A percentile compares a stretch with the other conserved stretches of the same genome.
Conservation (phyloP, 495 filamentous ascomycete species). For the Penicillium turbatum region DNA sequence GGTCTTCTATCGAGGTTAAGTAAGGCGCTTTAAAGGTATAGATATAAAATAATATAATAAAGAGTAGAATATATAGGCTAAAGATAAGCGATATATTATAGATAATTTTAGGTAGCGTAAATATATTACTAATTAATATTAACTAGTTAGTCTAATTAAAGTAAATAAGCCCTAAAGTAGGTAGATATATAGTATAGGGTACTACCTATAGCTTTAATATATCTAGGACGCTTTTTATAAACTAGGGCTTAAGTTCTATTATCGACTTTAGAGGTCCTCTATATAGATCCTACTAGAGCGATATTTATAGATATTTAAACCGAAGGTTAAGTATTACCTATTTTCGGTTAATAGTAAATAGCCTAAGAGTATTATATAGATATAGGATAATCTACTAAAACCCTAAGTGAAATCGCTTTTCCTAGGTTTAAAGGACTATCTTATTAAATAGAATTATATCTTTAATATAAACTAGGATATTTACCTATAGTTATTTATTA, state of each 20-base stretch:
- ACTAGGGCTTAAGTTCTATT: not conserved
- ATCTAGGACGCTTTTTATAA: not conserved
- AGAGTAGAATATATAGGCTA: slow-evolving; percentile 17
- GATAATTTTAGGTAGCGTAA: slow-evolving; percentile 16
- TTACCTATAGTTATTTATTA: not conserved
- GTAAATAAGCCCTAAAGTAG: too few species aligned
- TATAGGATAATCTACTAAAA: not conserved
- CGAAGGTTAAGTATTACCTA: not conserved
- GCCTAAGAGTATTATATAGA: not conserved
- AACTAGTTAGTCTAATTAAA: not conserved
- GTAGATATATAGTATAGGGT: not conserved
- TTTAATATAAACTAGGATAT: not conserved
- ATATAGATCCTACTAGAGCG: not conserved
- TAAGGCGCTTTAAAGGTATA: slow-evolving; percentile 9
- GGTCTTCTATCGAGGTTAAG: slow-evolving; percentile 15
- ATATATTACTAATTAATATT: not conserved
- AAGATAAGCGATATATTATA: slow-evolving; percentile 14
- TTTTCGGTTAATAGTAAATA: not conserved
- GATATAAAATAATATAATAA: slow-evolving; percentile 17
- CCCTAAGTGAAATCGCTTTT: not conserved
- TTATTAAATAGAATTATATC: not conserved
- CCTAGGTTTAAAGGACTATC: not conserved
- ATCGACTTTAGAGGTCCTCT: not conserved
- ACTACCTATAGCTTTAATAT: not conserved
- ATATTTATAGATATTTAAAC: not conserved